Evolutionary conservation across 495 filamentous ascomycete genomes (phyloP).

Genomic region (Achaetomiella virescens): DNA sequence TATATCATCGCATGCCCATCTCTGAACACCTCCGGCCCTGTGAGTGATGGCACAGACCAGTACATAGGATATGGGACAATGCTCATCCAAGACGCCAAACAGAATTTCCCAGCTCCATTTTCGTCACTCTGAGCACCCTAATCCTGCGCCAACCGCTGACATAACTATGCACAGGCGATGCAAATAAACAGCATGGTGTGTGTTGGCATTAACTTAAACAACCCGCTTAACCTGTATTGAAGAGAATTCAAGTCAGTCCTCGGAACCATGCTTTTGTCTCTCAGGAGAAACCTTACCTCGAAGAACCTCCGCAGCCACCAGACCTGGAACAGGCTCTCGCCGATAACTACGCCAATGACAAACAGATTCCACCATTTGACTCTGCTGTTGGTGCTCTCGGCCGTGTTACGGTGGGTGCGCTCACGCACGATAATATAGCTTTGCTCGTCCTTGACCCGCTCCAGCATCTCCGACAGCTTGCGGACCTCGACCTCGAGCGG

Average conservation of each 20-base stretch:
- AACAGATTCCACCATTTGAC: slow-evolving; percentile 99
- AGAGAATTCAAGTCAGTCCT: background rate
- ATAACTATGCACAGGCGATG: background rate
- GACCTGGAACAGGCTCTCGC: slow-evolving; percentile 94
- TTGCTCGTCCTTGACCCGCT: slow-evolving; percentile 95
- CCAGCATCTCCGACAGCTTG: slow-evolving; percentile 73
- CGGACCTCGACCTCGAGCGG: slow-evolving; percentile 90
- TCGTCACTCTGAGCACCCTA: background rate
- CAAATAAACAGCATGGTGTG: slow-evolving; percentile 11
- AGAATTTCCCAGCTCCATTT: background rate
- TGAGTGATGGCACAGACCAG: slow-evolving; percentile 1
- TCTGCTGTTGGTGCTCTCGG: slow-evolving; percentile 92
- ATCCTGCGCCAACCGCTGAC: slow-evolving; percentile 7
- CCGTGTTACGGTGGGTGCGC: slow-evolving; percentile 93
- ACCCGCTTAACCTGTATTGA: slow-evolving; percentile 31
- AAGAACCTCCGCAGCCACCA: slow-evolving; percentile 99
- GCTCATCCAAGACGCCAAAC: slow-evolving; percentile 15
- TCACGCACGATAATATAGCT: slow-evolving; percentile 94
- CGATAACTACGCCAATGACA: slow-evolving; percentile 82
- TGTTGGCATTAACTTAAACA: slow-evolving; percentile 15
- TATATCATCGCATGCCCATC: slow-evolving; percentile 11
- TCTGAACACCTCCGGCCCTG: background rate
- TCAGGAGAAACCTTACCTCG: slow-evolving; percentile 55
- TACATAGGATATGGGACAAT: slow-evolving; percentile 4
- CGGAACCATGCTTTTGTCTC: background rate